Conservation (phyloP, 176 grass and related monocot species). For the sorghum (Sorghum bicolor) region DNA sequence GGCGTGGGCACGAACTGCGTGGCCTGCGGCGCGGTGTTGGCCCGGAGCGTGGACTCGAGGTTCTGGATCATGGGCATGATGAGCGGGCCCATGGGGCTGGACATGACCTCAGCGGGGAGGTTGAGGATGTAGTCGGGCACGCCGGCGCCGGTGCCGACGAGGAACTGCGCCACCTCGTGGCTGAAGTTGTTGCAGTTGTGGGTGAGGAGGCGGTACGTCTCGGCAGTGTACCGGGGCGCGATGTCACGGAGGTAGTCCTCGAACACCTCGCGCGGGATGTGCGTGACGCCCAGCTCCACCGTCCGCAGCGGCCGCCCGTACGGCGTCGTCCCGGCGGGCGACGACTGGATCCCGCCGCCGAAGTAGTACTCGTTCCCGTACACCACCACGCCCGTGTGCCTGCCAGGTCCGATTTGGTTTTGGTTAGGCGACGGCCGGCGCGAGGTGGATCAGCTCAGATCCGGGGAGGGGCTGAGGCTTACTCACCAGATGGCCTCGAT, state of each 20-base stretch:
- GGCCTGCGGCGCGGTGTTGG: constrained; percentile 31
- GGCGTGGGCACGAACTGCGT: constrained; percentile 45
- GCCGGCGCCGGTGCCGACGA: constrained; percentile 41
- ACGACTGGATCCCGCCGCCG: constrained; percentile 74
- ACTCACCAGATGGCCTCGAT: constrained; percentile 84
- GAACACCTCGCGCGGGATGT: constrained; percentile 71
- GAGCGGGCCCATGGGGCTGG: constrained; percentile 68
- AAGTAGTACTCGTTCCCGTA: constrained; percentile 84
- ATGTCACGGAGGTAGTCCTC: constrained; percentile 83
- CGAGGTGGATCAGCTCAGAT: not conserved
- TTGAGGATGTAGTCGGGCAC: constrained; percentile 82
- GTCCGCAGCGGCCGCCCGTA: constrained; percentile 63
- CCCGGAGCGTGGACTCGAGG: constrained; percentile 55
- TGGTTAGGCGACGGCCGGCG: not conserved
- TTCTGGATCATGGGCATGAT: constrained; percentile 83
- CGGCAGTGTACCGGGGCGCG: constrained; percentile 59
- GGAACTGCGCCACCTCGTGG: constrained; percentile 81
- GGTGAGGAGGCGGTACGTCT: constrained; percentile 68
- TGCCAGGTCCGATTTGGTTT: not conserved
- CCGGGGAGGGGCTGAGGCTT: not conserved
- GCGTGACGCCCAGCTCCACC: constrained; percentile 65
- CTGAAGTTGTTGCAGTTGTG: constrained; percentile 99
- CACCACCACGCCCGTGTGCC: constrained; percentile 85
- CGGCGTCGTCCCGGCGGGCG: constrained; percentile 47
- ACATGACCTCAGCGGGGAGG: constrained; percentile 78